Evolutionary conservation across 129 eudicot species (phyloP).

Genomic region (Ambrosia artemisiifolia): DNA sequence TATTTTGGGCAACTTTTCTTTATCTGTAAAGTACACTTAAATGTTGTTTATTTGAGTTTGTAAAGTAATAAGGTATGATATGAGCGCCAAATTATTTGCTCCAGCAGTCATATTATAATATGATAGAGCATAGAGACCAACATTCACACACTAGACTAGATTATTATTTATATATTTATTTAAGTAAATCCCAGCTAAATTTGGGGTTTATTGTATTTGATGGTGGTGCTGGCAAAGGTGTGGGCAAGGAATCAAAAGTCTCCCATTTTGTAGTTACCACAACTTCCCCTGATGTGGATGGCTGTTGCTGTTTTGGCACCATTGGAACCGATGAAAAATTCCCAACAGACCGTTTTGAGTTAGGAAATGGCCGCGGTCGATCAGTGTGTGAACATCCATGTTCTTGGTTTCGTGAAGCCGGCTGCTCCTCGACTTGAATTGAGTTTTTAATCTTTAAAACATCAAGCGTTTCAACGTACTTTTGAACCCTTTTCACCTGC

Average conservation of each 20-base stretch:
- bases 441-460: conserved; percentile 66
- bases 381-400: conserved; percentile 27
- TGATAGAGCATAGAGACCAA: background rate
- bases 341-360: conserved; percentile 52
- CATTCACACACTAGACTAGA: conserved; percentile 31
- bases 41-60: background rate
- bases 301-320: conserved; percentile 25
- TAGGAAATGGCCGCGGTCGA: conserved; percentile 24
- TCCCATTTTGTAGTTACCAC: conserved; percentile 98
- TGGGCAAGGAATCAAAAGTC: conserved; percentile 67
- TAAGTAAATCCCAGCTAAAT: conserved; percentile 47
- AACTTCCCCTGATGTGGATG: conserved; percentile 47
- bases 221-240: conserved; percentile 20
- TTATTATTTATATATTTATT: conserved; percentile 1
- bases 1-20: too few relatives aligned
- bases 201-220: conserved; percentile 42
- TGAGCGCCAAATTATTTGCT: background rate
- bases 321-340: conserved; percentile 2
- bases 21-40: too few relatives aligned
- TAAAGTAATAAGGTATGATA: background rate
- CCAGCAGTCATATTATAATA: background rate
- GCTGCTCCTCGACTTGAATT: background rate
- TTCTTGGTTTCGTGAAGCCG: conserved; percentile 14
- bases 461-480: conserved; percentile 85
- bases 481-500: conserved; percentile 93